Evolutionary conservation across 2,329 filamentous ascomycete species (phyloP).

Genomic region (Monilinia aucupariae): DNA sequence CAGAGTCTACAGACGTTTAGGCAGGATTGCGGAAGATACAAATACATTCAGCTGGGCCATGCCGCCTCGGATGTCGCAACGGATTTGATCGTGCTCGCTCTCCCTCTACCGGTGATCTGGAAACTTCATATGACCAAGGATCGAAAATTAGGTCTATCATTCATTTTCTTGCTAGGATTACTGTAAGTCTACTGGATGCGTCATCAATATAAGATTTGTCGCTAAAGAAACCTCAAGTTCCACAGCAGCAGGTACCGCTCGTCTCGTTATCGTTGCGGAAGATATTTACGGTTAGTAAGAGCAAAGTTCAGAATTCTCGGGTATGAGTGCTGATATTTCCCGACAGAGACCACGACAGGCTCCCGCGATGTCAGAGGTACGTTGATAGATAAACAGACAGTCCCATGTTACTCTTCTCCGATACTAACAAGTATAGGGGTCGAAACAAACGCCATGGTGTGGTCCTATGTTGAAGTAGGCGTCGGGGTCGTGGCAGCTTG

Average conservation of each 20-base stretch:
- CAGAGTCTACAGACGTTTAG: background rate
- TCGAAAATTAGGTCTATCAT: background rate
- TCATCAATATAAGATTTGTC: background rate
- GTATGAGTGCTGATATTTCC: too few species aligned
- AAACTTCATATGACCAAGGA: background rate
- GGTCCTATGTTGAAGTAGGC: background rate
- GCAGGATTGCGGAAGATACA: background rate
- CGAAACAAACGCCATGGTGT: background rate
- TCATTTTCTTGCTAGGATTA: background rate
- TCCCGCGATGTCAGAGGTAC: background rate
- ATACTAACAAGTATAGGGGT: background rate
- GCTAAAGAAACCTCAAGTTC: background rate
- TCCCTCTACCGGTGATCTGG: background rate
- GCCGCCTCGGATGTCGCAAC: background rate
- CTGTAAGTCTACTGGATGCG: background rate
- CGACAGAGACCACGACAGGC: background rate
- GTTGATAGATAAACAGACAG: background rate
- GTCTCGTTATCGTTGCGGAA: background rate
- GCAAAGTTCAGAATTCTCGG: background rate
- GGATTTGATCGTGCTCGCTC: background rate
- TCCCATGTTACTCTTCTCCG: too few species aligned
- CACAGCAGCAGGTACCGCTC: constrained; percentile 1
- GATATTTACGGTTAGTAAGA: background rate
- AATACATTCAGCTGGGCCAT: background rate
- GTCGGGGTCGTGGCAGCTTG: background rate